These are phyloP conservation scores for Nicotiana benthamiana DNA, from an alignment of 257 asterid species.

Conservation along the genomic window DNA sequence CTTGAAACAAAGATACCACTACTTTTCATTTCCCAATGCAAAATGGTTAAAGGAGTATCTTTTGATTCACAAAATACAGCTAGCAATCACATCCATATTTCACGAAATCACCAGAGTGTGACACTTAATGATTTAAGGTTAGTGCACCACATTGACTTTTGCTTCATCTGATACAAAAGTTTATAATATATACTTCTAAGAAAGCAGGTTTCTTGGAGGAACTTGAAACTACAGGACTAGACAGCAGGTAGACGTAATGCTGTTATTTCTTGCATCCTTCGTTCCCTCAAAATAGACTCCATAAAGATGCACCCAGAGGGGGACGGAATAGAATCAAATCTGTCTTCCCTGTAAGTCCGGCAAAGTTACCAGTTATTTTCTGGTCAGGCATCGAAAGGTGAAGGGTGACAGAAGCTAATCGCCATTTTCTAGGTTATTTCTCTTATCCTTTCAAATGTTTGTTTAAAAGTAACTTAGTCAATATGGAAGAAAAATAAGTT, in stretches of 20 bases:
- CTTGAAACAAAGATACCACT: neutral
- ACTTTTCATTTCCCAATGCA: neutral
- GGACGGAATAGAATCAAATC: neutral
- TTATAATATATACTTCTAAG: neutral
- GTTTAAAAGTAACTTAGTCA: neutral
- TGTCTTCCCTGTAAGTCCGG: neutral
- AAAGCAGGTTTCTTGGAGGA: neutral
- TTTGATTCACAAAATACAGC: neutral
- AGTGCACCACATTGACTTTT: neutral
- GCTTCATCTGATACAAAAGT: neutral
- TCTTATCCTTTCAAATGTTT: neutral
- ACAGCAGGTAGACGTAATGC: neutral
- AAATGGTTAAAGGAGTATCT: neutral
- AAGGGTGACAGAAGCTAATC: neutral
- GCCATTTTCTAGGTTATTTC: neutral
- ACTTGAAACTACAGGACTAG: neutral
- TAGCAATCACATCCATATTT: neutral
- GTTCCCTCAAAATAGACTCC: neutral
- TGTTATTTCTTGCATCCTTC: neutral
- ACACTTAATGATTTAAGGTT: neutral
- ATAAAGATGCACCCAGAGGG: neutral
- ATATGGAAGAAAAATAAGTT: neutral
- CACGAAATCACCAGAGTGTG: neutral
- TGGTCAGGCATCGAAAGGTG: neutral
- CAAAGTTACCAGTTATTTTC: neutral